Evolutionary conservation across 2,329 filamentous ascomycete genomes (phyloP).

Genomic region (Penicillium oxalicum): DNA sequence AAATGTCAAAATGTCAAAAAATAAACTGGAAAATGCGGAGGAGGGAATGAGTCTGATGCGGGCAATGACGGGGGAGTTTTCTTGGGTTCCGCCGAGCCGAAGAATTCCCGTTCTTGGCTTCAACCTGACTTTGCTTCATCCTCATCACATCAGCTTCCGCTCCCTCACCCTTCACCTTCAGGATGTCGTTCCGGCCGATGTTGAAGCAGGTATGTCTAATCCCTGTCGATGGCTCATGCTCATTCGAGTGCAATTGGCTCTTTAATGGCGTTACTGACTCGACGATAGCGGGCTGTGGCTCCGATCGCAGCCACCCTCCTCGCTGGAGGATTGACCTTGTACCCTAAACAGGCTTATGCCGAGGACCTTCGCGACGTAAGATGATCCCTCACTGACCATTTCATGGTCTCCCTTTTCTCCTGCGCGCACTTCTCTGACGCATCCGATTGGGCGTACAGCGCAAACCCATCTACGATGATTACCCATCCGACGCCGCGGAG

Average conservation of each 20-base stretch:
- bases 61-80: constrained; percentile 31
- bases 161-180: constrained; percentile 19
- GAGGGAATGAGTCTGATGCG: constrained; percentile 12
- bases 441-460: constrained; percentile 21
- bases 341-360: constrained; percentile 38
- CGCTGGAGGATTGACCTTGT: constrained; percentile 35
- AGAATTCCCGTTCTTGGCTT: constrained; percentile 25
- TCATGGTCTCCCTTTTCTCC: not conserved
- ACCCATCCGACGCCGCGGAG: constrained; percentile 28
- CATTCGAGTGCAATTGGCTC: constrained; percentile 10
- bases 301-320: constrained; percentile 37
- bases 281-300: constrained; percentile 33
- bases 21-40: constrained; percentile 8
- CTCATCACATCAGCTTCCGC: constrained; percentile 13
- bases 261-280: constrained; percentile 22
- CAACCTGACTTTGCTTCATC: constrained; percentile 25
- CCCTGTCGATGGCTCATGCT: not conserved
- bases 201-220: constrained; percentile 33
- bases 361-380: constrained; percentile 35
- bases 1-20: not conserved
- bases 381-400: not conserved
- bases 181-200: constrained; percentile 39
- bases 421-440: constrained; percentile 7
- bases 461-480: constrained; percentile 43
- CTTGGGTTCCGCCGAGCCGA: constrained; percentile 22